Conservation (phyloP, 495 filamentous ascomycete species). For the Venustampulla echinocandica region DNA sequence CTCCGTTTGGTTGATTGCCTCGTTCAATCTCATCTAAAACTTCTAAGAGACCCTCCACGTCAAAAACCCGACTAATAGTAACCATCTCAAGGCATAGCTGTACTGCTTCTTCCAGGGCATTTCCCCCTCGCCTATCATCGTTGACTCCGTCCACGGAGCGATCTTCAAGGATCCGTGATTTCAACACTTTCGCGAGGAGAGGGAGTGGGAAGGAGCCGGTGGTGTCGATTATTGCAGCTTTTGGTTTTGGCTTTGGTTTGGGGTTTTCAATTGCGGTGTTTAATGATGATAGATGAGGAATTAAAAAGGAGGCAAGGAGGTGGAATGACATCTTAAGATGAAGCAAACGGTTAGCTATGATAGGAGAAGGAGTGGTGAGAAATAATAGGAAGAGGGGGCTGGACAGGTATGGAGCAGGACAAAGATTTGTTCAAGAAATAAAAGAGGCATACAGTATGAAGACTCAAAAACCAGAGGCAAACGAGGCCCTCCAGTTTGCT, state of each 20-base stretch:
- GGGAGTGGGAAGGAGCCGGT: slow-evolving; percentile 20
- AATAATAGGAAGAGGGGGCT: no score
- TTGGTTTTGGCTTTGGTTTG: background rate
- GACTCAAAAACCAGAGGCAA: no score
- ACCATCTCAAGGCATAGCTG: slow-evolving; percentile 38
- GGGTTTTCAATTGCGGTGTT: no score
- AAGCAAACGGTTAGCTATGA: background rate
- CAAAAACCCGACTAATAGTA: slow-evolving; percentile 49
- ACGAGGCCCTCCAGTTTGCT: no score
- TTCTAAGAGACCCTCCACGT: slow-evolving; percentile 49
- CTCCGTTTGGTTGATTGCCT: background rate
- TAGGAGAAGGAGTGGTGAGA: background rate
- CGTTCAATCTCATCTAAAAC: slow-evolving; percentile 29
- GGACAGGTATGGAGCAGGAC: no score
- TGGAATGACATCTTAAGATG: slow-evolving; percentile 20
- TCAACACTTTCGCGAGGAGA: slow-evolving; percentile 17
- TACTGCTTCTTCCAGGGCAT: slow-evolving; percentile 7
- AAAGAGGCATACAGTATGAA: no score
- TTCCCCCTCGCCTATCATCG: background rate
- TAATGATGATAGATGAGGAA: slow-evolving; percentile 4
- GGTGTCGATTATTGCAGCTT: slow-evolving; percentile 23
- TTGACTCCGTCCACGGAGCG: background rate
- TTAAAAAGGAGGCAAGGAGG: slow-evolving; percentile 11
- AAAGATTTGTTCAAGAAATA: no score
- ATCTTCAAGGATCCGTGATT: slow-evolving; percentile 8